Evolutionary conservation across 345 rosid genomes (phyloP).

Genomic region (Aquilaria malaccensis): DNA sequence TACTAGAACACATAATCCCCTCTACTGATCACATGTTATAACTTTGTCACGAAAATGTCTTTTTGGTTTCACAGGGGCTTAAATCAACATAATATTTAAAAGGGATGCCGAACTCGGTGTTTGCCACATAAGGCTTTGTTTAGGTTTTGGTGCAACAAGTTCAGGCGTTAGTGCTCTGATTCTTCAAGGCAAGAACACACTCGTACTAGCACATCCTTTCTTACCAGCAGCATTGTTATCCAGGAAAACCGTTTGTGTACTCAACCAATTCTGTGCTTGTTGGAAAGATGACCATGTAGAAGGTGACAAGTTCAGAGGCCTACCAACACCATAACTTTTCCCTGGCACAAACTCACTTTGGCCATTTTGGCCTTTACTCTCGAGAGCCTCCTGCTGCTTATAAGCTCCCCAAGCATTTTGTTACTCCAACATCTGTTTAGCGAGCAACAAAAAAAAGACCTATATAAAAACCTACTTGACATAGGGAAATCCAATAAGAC

Average conservation of each 20-base stretch:
- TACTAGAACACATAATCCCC: too few species aligned
- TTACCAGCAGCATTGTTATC: conserved; percentile 28
- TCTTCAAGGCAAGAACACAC: conserved; percentile 78
- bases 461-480: neutral
- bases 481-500: neutral
- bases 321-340: conserved; percentile 5
- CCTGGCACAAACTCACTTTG: neutral
- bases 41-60: too few species aligned
- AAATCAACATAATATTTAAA: too few species aligned
- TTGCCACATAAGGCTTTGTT: too few species aligned
- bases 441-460: conserved; percentile 17
- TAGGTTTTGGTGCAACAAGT: too few species aligned
- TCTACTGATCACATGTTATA: too few species aligned
- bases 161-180: conserved; percentile 6
- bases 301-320: conserved; percentile 27
- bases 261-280: conserved; percentile 23
- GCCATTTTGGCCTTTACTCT: conserved; percentile 5
- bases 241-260: conserved; percentile 47
- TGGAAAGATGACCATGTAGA: conserved; percentile 55
- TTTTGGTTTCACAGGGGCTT: too few species aligned
- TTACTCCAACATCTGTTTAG: conserved; percentile 24
- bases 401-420: conserved; percentile 17
- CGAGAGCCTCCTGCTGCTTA: conserved; percentile 12
- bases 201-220: conserved; percentile 61
- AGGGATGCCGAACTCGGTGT: too few species aligned